A percentile compares a stretch with the other conserved stretches of the same genome.
Conservation (phyloP, 2,329 filamentous ascomycete species). For the Penicillium glabrum region DNA sequence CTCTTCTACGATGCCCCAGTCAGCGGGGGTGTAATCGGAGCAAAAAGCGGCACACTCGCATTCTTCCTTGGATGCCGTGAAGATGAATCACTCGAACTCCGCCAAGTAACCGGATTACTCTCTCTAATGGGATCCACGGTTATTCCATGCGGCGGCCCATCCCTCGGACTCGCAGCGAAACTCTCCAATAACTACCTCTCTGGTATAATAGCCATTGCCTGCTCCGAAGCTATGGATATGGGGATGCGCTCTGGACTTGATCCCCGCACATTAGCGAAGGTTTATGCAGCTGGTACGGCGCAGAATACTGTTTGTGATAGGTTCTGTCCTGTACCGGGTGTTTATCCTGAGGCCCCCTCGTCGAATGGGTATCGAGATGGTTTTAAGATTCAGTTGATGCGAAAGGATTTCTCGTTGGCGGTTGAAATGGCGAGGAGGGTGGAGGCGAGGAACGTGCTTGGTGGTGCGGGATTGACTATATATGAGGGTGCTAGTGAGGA, state of each 20-base stretch:
- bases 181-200: slow-evolving; percentile 63
- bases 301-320: slow-evolving; percentile 54
- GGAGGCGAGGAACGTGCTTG: slow-evolving; percentile 52
- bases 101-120: slow-evolving; percentile 46
- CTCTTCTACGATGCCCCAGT: slow-evolving; percentile 57
- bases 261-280: slow-evolving; percentile 52
- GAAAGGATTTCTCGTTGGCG: slow-evolving; percentile 58
- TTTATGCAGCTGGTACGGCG: slow-evolving; percentile 54
- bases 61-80: slow-evolving; percentile 51
- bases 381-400: slow-evolving; percentile 61
- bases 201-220: slow-evolving; percentile 59
- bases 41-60: slow-evolving; percentile 52
- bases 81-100: slow-evolving; percentile 33
- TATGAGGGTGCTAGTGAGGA: slow-evolving; percentile 56
- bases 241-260: slow-evolving; percentile 60
- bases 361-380: slow-evolving; percentile 54
- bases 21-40: slow-evolving; percentile 55
- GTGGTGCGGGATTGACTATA: slow-evolving; percentile 50
- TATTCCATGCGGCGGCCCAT: slow-evolving; percentile 57
- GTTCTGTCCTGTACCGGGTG: slow-evolving; percentile 53
- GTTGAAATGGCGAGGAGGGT: slow-evolving; percentile 56
- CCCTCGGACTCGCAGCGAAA: slow-evolving; percentile 59
- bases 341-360: slow-evolving; percentile 50
- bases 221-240: slow-evolving; percentile 60
- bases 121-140: slow-evolving; percentile 54